Evolutionary conservation across 1,284 basidiomycete genomes (phyloP).

Genomic region (Tranzscheliella williamsii): DNA sequence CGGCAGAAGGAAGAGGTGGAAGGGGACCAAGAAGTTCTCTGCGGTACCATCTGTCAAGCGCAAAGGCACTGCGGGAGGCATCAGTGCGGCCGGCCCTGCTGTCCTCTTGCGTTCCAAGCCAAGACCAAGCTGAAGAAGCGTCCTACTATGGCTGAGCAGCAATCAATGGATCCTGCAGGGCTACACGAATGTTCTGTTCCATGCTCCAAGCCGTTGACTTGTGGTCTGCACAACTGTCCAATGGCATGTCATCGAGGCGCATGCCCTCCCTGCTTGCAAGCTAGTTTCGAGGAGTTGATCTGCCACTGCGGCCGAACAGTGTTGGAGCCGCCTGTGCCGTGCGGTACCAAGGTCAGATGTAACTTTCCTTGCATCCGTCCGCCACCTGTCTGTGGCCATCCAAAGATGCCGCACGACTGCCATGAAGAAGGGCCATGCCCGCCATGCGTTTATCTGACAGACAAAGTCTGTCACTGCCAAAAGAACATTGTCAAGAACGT

Average conservation of each 20-base stretch:
- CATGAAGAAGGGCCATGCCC: slow-evolving; percentile 56
- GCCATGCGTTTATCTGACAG: slow-evolving; percentile 57
- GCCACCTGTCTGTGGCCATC: slow-evolving; percentile 55
- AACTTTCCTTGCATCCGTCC: slow-evolving; percentile 55
- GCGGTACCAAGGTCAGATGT: slow-evolving; percentile 52
- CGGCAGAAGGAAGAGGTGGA: slow-evolving; percentile 32
- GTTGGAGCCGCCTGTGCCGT: slow-evolving; percentile 58
- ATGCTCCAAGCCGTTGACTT: slow-evolving; percentile 52
- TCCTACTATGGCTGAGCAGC: slow-evolving; percentile 39
- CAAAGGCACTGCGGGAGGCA: slow-evolving; percentile 54
- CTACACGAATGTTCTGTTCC: slow-evolving; percentile 51
- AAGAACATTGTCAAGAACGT: slow-evolving; percentile 53
- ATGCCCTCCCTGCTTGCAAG: slow-evolving; percentile 57
- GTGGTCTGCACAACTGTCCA: slow-evolving; percentile 52
- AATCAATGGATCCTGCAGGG: slow-evolving; percentile 51
- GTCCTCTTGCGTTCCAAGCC: slow-evolving; percentile 55
- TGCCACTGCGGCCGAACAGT: slow-evolving; percentile 58
- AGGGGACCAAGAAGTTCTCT: slow-evolving; percentile 46
- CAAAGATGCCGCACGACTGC: slow-evolving; percentile 56
- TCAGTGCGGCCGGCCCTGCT: slow-evolving; percentile 51
- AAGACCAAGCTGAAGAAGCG: slow-evolving; percentile 41
- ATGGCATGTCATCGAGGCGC: slow-evolving; percentile 56
- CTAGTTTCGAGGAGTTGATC: slow-evolving; percentile 54
- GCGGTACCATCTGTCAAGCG: slow-evolving; percentile 46
- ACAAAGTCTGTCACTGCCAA: slow-evolving; percentile 54